phyloP scores from a whole-genome alignment of 192 early-diverging fungal genomes.

The Backusella circina region DNA sequence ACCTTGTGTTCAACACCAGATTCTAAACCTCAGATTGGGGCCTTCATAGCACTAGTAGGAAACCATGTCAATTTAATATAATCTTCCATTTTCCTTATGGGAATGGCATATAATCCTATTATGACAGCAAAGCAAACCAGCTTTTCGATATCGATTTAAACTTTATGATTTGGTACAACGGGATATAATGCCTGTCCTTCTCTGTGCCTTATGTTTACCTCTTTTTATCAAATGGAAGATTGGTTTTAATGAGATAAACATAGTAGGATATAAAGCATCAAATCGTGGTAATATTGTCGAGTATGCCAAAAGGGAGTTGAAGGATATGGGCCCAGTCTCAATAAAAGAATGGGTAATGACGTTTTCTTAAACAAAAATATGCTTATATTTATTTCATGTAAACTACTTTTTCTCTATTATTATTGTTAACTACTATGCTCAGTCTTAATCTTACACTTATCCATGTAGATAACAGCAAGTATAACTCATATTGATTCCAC shows the following conservation, averaged over 20 bases:
- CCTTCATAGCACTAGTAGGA: slow-evolving; percentile 59
- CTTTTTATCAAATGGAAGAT: slow-evolving; percentile 16
- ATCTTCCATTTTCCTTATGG: slow-evolving; percentile 52
- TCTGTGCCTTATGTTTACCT: slow-evolving; percentile 5
- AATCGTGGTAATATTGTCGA: background rate
- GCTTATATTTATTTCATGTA: background rate
- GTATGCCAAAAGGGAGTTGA: slow-evolving; percentile 8
- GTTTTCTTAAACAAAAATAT: background rate
- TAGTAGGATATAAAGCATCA: background rate
- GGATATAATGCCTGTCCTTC: slow-evolving; percentile 46
- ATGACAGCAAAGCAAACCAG: slow-evolving; percentile 44
- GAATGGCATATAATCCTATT: slow-evolving; percentile 75
- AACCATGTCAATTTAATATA: slow-evolving; percentile 64
- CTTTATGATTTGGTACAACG: slow-evolving; percentile 60
- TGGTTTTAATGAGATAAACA: background rate
- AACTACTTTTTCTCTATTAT: background rate
- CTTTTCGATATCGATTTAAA: slow-evolving; percentile 60
- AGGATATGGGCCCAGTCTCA: slow-evolving; percentile 1
- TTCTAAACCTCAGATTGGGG: slow-evolving; percentile 37
- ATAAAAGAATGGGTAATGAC: slow-evolving; percentile 5
- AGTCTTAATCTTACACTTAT: slow-evolving; percentile 48
- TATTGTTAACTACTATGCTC: slow-evolving; percentile 33
- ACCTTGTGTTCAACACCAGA: slow-evolving; percentile 44
- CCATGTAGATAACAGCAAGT: slow-evolving; percentile 58
- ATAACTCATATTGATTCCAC: slow-evolving; percentile 58